These are phyloP conservation scores for Psidium guajava DNA, from an alignment of 345 rosid genomes.

Conservation along the genomic window DNA sequence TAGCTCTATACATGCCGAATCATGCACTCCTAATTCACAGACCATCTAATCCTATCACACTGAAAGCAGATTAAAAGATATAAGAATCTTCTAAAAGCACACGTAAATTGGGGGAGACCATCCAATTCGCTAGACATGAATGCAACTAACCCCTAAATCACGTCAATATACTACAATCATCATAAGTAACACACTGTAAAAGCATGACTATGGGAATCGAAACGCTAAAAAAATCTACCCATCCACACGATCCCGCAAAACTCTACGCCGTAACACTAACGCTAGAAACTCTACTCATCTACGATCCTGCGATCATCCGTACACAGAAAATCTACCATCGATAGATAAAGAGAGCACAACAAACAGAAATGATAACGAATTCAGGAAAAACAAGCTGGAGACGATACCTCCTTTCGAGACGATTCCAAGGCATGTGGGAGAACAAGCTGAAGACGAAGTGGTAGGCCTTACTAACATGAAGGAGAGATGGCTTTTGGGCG, in stretches of 20 bases:
- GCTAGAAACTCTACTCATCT: too few species aligned
- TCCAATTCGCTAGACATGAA: background rate
- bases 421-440: constrained; percentile 35
- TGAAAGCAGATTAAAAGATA: background rate
- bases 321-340: background rate
- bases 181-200: background rate
- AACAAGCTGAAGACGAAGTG: constrained; percentile 29
- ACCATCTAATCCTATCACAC: background rate
- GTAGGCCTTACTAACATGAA: constrained; percentile 29
- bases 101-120: background rate
- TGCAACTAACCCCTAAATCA: background rate
- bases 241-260: too few species aligned
- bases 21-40: background rate
- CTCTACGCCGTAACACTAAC: too few species aligned
- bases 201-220: background rate
- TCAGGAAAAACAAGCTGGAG: background rate
- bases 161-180: background rate
- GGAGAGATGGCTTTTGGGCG: constrained; percentile 34
- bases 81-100: background rate
- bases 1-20: background rate
- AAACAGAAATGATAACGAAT: background rate
- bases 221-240: too few species aligned
- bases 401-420: constrained; percentile 26
- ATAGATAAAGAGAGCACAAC: background rate
- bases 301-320: background rate